Evolutionary conservation across 306 rosid species (phyloP).

Genomic region (Trifolium dubium): DNA sequence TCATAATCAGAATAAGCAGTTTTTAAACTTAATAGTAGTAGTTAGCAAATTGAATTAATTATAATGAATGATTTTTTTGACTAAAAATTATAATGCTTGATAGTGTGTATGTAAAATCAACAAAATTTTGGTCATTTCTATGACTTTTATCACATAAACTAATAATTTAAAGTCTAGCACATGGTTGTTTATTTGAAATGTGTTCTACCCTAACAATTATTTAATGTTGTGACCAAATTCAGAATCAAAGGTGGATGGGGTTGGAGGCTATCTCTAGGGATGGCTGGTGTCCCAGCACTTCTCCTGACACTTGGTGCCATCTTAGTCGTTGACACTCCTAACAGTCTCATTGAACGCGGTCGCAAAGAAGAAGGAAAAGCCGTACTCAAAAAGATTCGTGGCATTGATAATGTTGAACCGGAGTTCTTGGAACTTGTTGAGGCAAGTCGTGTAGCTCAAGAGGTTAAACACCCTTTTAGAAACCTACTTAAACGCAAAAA

Average conservation of each 20-base stretch:
- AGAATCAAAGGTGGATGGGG: conserved; percentile 94
- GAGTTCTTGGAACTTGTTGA: conserved; percentile 79
- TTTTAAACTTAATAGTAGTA: background rate
- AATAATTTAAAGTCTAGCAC: background rate
- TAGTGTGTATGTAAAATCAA: background rate
- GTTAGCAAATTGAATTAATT: background rate
- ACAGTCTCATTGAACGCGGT: conserved; percentile 88
- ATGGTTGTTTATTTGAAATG: background rate
- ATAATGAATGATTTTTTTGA: too few species aligned
- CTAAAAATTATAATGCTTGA: too few species aligned
- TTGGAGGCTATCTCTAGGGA: conserved; percentile 91
- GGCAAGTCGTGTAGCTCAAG: conserved; percentile 77
- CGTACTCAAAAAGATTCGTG: conserved; percentile 71
- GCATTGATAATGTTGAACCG: conserved; percentile 75
- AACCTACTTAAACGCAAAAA: conserved; percentile 73
- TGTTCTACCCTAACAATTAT: too few species aligned
- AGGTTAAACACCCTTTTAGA: conserved; percentile 80
- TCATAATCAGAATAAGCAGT: conserved; percentile 2
- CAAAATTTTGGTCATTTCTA: background rate
- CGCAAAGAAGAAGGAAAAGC: conserved; percentile 78
- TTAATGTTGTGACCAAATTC: background rate
- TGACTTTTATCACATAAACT: too few species aligned
- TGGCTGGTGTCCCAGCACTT: conserved; percentile 85
- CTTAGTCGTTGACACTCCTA: conserved; percentile 88
- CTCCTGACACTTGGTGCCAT: conserved; percentile 74